A percentile compares a stretch with the other conserved stretches of the same genome.
These are phyloP conservation scores for Geotrichum reessii DNA, from an alignment of 1,139 yeast genomes.

Conservation along the genomic window DNA sequence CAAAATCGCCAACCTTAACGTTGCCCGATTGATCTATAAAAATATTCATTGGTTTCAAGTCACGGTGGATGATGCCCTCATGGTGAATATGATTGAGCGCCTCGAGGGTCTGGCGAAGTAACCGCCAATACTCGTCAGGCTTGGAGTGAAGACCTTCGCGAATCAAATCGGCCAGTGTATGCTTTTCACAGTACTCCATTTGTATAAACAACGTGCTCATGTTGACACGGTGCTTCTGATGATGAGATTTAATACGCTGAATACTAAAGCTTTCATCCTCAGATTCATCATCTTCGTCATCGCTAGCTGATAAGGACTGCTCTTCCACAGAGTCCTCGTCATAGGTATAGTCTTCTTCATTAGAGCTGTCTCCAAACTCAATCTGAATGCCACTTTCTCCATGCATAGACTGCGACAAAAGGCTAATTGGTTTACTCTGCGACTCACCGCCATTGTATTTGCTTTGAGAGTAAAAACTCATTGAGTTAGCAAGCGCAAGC, in stretches of 20 bases:
- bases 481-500: constrained; percentile 8
- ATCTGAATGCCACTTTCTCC: constrained; percentile 29
- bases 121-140: constrained; percentile 80
- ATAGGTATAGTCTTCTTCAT: constrained; percentile 21
- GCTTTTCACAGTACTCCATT: constrained; percentile 97
- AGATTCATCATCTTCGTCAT: constrained; percentile 17
- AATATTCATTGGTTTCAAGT: constrained; percentile 90
- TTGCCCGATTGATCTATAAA: constrained; percentile 87
- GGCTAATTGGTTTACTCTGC: constrained; percentile 26
- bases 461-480: constrained; percentile 10
- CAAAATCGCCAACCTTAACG: constrained; percentile 94
- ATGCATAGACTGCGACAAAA: constrained; percentile 30
- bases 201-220: constrained; percentile 70
- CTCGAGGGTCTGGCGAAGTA: constrained; percentile 81
- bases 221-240: not conserved
- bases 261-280: constrained; percentile 16
- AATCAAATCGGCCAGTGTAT: constrained; percentile 77
- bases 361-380: constrained; percentile 29
- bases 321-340: constrained; percentile 16
- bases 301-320: constrained; percentile 20
- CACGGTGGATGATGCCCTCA: constrained; percentile 93
- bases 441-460: constrained; percentile 18
- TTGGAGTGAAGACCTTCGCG: constrained; percentile 70
- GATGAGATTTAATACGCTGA: not conserved
- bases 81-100: constrained; percentile 88